A percentile compares a stretch with the other conserved stretches of the same genome.
Conservation (phyloP, 805 yeast genomes). For the Starmera dryadoides region DNA sequence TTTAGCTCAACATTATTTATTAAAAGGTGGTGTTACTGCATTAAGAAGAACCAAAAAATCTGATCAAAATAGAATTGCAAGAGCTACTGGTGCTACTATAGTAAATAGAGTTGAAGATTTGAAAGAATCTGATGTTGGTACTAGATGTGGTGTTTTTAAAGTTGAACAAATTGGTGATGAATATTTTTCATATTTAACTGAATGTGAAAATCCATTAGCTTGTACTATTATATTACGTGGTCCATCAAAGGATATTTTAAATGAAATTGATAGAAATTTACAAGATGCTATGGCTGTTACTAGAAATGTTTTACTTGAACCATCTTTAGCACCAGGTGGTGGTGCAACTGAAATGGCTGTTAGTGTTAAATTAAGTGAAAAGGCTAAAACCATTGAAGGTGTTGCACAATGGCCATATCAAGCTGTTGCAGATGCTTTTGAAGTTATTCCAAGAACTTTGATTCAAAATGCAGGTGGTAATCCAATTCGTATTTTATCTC, state of each 20-base stretch:
- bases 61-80: slow-evolving; percentile 92
- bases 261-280: slow-evolving; percentile 92
- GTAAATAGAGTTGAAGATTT: slow-evolving; percentile 94
- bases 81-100: slow-evolving; percentile 96
- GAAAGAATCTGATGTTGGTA: slow-evolving; percentile 85
- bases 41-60: slow-evolving; percentile 92
- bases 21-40: slow-evolving; percentile 89
- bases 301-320: slow-evolving; percentile 90
- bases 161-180: slow-evolving; percentile 97
- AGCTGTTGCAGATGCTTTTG: slow-evolving; percentile 98
- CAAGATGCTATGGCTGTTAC: slow-evolving; percentile 99
- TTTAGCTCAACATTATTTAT: slow-evolving; percentile 91
- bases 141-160: slow-evolving; percentile 82
- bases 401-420: slow-evolving; percentile 98
- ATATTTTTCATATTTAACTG: slow-evolving; percentile 78
- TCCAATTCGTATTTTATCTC: slow-evolving; percentile 83
- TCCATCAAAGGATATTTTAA: slow-evolving; percentile 92
- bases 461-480: slow-evolving; percentile 98
- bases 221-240: slow-evolving; percentile 93
- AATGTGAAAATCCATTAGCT: slow-evolving; percentile 83
- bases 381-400: slow-evolving; percentile 89
- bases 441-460: slow-evolving; percentile 95
- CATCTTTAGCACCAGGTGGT: slow-evolving; percentile 95
- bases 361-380: slow-evolving; percentile 78
- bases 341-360: slow-evolving; percentile 99